Base-by-base conservation (phyloP, 148 eudicot genomes). In the Tetragonia tetragonoides region DNA sequence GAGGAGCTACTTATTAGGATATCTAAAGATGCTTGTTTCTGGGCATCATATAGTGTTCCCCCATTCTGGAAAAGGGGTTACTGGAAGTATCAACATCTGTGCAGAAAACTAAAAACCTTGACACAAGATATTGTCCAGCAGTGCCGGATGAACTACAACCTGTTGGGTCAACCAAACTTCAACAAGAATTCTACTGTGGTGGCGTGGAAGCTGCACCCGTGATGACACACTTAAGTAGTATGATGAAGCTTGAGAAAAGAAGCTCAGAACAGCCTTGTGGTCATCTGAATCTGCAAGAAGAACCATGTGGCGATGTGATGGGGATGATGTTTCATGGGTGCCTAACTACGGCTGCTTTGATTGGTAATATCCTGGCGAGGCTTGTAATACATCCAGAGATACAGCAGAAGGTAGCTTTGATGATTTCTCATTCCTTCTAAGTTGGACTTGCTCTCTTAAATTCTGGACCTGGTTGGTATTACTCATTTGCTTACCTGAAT, bases 281-380 rank as follows among this genome's bases (percentile, higher is more conserved):
- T 49, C 83, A 68, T 74, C 65, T 68, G 41, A 70, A 79, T 72
- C 47, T 77, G 56, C 75, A 60, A 66, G 76, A 81, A 63, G 89
- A 86, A 37, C 59, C 81, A 12, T 84, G 82, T 81, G 91, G 84
- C 72, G 76, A 85, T 74, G 82, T 84, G 76, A 77, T 79, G 76
- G 88, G 86, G 67, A 71, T 88, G 80, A 81, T 88, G 87, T 88
- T 86, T 67, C 91, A 88, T 85, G 91, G 91, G 56, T 86, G 83
- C 79, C 82, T 88, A 38, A 88, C 91, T 61, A 84, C 83, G 38
- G 74, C 85, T 60, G 87, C 85, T 76, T 80, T 86, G 75, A 83
- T 86, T 56, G 70, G 81, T 79, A 86, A 85, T 73, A 75, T 86
- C 73, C 67, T 88, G 73, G 81, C 85, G 57, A 84, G 87, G 77